These are phyloP conservation scores for Microbotryomycetes sp. DNA, from an alignment of 1,284 basidiomycete genomes.

Conservation along the genomic window DNA sequence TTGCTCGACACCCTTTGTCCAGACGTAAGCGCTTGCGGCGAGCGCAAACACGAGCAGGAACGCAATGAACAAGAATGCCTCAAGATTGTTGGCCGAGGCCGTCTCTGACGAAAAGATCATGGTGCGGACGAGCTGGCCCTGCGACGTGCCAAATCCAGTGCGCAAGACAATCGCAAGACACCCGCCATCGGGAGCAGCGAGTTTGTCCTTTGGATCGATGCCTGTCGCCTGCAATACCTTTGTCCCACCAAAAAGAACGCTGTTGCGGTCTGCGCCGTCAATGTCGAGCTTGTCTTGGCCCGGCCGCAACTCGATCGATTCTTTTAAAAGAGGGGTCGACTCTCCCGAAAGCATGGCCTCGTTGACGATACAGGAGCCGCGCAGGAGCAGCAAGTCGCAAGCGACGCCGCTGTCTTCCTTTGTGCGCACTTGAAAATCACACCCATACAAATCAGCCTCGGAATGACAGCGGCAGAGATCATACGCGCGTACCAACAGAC, in stretches of 20 bases:
- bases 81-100: slow-evolving; percentile 85
- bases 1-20: slow-evolving; percentile 87
- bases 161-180: slow-evolving; percentile 83
- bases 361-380: slow-evolving; percentile 88
- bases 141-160: slow-evolving; percentile 93
- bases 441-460: too few species aligned
- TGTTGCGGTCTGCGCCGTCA: slow-evolving; percentile 75
- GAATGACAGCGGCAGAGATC: background rate
- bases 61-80: slow-evolving; percentile 90
- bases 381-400: slow-evolving; percentile 78
- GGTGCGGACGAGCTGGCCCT: slow-evolving; percentile 88
- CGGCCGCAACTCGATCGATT: slow-evolving; percentile 80
- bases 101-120: slow-evolving; percentile 97
- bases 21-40: slow-evolving; percentile 91
- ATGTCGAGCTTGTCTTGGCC: slow-evolving; percentile 67
- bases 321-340: slow-evolving; percentile 88
- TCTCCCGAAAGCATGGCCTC: slow-evolving; percentile 97
- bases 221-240: slow-evolving; percentile 74
- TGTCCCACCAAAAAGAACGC: slow-evolving; percentile 86
- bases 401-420: slow-evolving; percentile 78
- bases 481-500: slow-evolving; percentile 53
- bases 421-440: slow-evolving; percentile 60
- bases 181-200: slow-evolving; percentile 61
- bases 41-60: slow-evolving; percentile 94
- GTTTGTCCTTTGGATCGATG: slow-evolving; percentile 34